Evolutionary conservation across 2,329 filamentous ascomycete genomes (phyloP), one percentile per base, ranked within the genome.

Genomic region (Zymoseptoria pseudotritici): DNA sequence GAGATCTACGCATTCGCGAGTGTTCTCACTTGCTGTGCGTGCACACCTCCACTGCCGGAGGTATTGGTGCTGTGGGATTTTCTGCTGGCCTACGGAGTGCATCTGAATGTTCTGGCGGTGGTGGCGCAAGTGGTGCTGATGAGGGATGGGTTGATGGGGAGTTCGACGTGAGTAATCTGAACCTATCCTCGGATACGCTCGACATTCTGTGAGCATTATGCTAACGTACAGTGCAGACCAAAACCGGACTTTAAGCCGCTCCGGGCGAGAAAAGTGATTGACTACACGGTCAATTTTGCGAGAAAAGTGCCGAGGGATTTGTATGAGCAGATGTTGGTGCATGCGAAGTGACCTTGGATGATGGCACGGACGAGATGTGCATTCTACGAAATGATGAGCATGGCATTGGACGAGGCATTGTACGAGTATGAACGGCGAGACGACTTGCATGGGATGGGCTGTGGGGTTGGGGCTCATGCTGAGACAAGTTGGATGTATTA

Each of bases 1-100:
- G 90, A 96, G 77, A 89, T 99, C 58, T 99, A 97, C 73, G 94
- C 93, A 2, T 99, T 99, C 70, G 91, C 94, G 1, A 95, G 90
- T 1, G 94, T 99, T 0, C 79, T 97, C 64, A 99, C 94, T 0
- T 82, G 99, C 55, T 97, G 91, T 71, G 94, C 94, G 24, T 97
- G 94, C 74, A 99, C 94, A 17, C 94, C 94, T 17, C 94, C 94
- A 2, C 76, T 99, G 58, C 93, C 93, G 0, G 93, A 99, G 75
- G 94, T 99, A 0, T 76, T 99, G 58, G 85, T 89, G 63, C 82
- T 99, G 2, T 99, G 94, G 94, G 94, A 99, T 73, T 99, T 99
- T 68, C 77, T 99, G 21, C 96, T 99, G 71, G 93, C 94, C 0
- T 99, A 97, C 67, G 94, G 94, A 0, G 87, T 91, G 42, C 94